Conservation (phyloP, 306 rosid genomes). For the Sicyos edulis region DNA sequence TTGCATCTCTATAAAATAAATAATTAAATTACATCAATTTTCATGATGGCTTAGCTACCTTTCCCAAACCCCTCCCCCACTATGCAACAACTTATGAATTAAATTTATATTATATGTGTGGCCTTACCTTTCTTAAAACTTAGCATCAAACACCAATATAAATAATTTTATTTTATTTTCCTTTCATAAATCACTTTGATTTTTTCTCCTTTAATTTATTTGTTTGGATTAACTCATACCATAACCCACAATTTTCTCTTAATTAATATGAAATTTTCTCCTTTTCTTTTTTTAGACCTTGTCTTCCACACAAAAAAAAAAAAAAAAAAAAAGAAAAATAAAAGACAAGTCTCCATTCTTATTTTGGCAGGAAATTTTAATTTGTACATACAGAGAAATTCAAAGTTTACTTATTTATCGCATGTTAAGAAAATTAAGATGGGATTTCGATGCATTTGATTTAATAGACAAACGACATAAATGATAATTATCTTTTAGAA, state of each 20-base stretch:
- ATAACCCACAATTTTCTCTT: not conserved
- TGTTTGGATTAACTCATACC: not conserved
- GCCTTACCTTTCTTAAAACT: constrained; percentile 10
- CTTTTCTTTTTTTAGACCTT: not conserved
- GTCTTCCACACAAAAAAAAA: not conserved
- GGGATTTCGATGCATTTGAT: not conserved
- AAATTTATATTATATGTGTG: constrained; percentile 18
- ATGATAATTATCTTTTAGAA: not conserved
- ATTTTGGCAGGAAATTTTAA: not conserved
- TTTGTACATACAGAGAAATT: not conserved
- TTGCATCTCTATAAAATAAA: constrained; percentile 11
- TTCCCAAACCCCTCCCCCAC: constrained; percentile 19
- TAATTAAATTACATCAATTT: constrained; percentile 6
- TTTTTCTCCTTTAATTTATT: not conserved
- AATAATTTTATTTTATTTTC: not conserved
- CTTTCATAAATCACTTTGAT: not conserved
- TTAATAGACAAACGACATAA: not conserved
- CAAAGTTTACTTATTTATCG: not conserved
- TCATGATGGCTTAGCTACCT: constrained; percentile 12
- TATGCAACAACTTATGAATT: constrained; percentile 5
- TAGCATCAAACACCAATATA: not conserved
- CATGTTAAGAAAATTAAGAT: not conserved
- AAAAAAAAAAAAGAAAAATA: not conserved
- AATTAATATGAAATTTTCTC: not conserved
- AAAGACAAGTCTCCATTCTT: not conserved